Conservation (phyloP, 306 rosid species). For the Prinsepia uniflora region DNA sequence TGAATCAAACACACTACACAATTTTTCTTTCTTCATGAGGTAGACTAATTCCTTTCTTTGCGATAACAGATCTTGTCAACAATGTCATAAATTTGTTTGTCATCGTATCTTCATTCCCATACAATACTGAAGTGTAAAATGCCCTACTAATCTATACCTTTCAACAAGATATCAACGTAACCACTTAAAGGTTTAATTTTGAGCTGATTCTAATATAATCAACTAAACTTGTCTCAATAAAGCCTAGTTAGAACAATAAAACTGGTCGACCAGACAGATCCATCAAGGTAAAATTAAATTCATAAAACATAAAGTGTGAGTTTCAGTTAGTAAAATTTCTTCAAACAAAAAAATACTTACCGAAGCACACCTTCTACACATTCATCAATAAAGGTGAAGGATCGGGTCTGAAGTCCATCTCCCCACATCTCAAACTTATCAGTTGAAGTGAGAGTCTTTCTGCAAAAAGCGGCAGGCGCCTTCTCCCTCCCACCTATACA, state of each 20-base stretch:
- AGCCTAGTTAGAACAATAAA: not conserved
- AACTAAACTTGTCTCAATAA: not conserved
- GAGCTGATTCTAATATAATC: not conserved
- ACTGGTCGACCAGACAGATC: not conserved
- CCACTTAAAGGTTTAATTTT: not conserved
- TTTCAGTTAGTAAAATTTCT: not conserved
- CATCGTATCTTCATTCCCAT: not conserved
- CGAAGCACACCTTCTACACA: conserved; percentile 99
- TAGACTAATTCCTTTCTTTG: not conserved
- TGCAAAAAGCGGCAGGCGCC: conserved; percentile 98
- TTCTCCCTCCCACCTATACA: conserved; percentile 92
- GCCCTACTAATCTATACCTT: not conserved
- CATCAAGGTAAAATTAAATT: not conserved
- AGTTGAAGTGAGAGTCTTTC: conserved; percentile 68
- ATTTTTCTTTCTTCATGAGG: not conserved
- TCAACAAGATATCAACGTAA: not conserved
- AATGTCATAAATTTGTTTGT: not conserved
- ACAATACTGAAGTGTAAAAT: not conserved
- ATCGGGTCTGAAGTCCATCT: conserved; percentile 93
- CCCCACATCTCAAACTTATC: conserved; percentile 99
- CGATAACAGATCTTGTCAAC: not conserved
- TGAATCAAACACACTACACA: not conserved
- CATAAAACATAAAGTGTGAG: not conserved
- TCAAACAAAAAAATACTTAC: conserved; percentile 33
- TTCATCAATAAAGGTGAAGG: conserved; percentile 97